Evolutionary conservation across 176 grass and related monocot genomes (phyloP), one percentile per base, ranked within the genome.

Genomic region (Pontederia crassipes): DNA sequence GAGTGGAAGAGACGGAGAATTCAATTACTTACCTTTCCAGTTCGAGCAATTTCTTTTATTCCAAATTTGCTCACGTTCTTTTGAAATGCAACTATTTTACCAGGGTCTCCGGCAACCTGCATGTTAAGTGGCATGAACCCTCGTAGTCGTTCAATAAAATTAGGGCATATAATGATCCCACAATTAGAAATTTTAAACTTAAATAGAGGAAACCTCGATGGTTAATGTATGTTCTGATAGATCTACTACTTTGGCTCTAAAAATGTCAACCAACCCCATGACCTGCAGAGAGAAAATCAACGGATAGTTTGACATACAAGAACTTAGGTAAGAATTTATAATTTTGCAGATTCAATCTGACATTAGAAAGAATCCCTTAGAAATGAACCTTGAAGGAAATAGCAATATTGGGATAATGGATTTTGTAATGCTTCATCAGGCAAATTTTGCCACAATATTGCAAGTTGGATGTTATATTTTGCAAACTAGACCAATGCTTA

Each of bases 81-180:
- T 49, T 82, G 81, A 17, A 85, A 64, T 57, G 78, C 86, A 17
- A 65, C 82, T 10, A 89, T 73, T 75, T 89, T 89, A 14, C 86
- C 86, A 73, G 86, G 86, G 79, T 89, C 86, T 66, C 86, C 86
- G 58, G 82, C 73, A 76, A 89, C 86, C 86, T 88, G 60, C 17
- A 74, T 26, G 8, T 18, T 71, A 47, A 17, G n/a, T 9, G 50
- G 46, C 18, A 69, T 52, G 9, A 45, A 13, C 65, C 67, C 3
- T 12, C 12, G 72, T 71, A 60, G 54, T 66, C 29, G 50, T 8
- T 48, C 32, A 56, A 13, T 4, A 56, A 3, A 2, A 9, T 57
- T 56, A 17, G 46, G 48, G 64, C 62, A 18, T 40, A 81, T 17
- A 64, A 20, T n/a, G 29, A 54, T 12, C n/a, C 28, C 18, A 55